These are phyloP conservation scores for Hibiscus mutabilis DNA, from an alignment of 345 rosid species.

Conservation along the genomic window DNA sequence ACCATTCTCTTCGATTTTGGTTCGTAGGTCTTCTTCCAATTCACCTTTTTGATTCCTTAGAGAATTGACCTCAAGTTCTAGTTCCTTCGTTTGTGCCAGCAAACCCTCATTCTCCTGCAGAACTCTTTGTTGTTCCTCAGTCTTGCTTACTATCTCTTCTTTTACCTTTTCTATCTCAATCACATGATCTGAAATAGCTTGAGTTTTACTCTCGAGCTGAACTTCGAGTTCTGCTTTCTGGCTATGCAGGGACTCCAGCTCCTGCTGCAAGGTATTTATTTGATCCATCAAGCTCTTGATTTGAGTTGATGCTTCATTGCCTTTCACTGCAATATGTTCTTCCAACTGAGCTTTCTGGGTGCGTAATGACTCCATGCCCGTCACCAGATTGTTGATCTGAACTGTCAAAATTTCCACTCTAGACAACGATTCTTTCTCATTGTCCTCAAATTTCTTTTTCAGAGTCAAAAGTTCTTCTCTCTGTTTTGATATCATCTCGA, in stretches of 20 bases:
- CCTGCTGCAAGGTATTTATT: constrained; percentile 38
- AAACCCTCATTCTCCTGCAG: constrained; percentile 42
- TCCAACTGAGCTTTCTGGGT: constrained; percentile 58
- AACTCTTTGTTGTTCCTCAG: constrained; percentile 24
- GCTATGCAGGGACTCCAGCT: constrained; percentile 37
- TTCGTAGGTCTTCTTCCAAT: constrained; percentile 39
- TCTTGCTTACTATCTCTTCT: neutral
- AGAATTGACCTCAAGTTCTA: constrained; percentile 34
- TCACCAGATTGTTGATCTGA: constrained; percentile 32
- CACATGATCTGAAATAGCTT: constrained; percentile 44
- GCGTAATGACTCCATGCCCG: constrained; percentile 34
- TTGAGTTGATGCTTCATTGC: constrained; percentile 45
- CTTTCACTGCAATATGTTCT: constrained; percentile 38
- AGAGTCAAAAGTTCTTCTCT: constrained; percentile 45
- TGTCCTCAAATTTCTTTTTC: constrained; percentile 46
- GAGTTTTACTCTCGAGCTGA: constrained; percentile 42
- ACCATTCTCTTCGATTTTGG: constrained; percentile 19
- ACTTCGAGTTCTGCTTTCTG: constrained; percentile 35
- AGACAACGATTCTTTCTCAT: constrained; percentile 45
- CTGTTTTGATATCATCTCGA: constrained; percentile 37
- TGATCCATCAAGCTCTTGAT: constrained; percentile 42
- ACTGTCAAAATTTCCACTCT: constrained; percentile 36
- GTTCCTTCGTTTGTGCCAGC: constrained; percentile 29
- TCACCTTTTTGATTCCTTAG: constrained; percentile 38
- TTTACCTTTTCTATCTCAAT: neutral